Base-by-base conservation (phyloP, 169 alveolate species). In the Plasmodium knowlesi region DNA sequence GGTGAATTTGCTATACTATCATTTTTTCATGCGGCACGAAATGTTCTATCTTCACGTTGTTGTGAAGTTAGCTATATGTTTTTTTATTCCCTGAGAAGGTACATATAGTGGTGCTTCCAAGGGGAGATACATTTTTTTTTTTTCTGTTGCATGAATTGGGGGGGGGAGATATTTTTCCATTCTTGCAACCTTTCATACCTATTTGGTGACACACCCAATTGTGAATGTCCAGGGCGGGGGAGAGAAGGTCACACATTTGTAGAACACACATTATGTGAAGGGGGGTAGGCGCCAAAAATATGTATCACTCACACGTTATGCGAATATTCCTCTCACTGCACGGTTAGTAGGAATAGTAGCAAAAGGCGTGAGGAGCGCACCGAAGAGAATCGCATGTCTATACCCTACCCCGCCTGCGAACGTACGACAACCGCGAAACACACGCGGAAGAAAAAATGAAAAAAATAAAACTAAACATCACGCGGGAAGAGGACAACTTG, bases 401-500 rank as follows among this genome's bases (percentile, higher is more conserved):
- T 14, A 6, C 6, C n/a, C 16, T 43, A 2, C 54, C n/a, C 54
- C 54, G 5, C 54, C 54, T 43, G 54, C 16, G n/a, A 43, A 43
- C 54, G 54, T 43, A 22, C 22, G 25, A 3, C 61, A 2, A 2
- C 37, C 76, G n/a, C 14, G 73, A 9, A 57, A 16, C 30, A 57
- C 14, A 39, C 43, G 32, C 16, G 61, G 43, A 71, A 16, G 54
- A 5, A n/a, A 88, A 88, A 57, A 81, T 82, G 84, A 91, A 91
- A 82, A 91, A 82, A 82, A 91, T 91, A 71, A 80, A 82, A 73
- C 57, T 91, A 34, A 91, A 91, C 50, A 22, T 91, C 6, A 81
- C 95, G 37, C 82, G 95, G 32, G 95, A 91, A 81, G 92, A 91
- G 30, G 81, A 91, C 79, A 82, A 82, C 54, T 32, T 91, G 32